These are phyloP conservation scores for Diplodia corticola DNA, from an alignment of 2,329 filamentous ascomycete species.

Conservation along the genomic window DNA sequence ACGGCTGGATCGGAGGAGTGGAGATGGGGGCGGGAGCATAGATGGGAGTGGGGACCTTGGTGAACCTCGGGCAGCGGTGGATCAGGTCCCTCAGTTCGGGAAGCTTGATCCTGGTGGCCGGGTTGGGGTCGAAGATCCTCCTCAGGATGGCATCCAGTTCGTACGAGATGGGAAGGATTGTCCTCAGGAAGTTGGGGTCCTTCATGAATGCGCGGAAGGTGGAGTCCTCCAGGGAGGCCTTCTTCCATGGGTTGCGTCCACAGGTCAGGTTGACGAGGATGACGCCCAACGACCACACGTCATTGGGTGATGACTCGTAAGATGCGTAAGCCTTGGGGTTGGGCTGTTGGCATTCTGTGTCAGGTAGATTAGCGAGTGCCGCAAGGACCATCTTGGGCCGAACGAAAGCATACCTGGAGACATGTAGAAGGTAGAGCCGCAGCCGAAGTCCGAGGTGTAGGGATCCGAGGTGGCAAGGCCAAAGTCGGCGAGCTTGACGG, in stretches of 20 bases:
- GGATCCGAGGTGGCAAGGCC: constrained; percentile 85
- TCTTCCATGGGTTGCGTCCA: constrained; percentile 98
- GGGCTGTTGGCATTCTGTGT: constrained; percentile 82
- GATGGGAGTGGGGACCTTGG: constrained; percentile 45
- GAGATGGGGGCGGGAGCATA: constrained; percentile 44
- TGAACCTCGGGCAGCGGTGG: constrained; percentile 73
- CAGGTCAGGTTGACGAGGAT: constrained; percentile 97
- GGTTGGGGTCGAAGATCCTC: constrained; percentile 84
- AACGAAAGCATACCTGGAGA: constrained; percentile 75
- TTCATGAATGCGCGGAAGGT: constrained; percentile 90
- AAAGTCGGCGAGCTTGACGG: constrained; percentile 96
- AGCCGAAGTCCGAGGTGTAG: constrained; percentile 90
- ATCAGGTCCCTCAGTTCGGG: constrained; percentile 77
- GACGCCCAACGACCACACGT: constrained; percentile 97
- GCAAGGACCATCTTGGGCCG: constrained; percentile 21
- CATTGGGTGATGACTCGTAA: constrained; percentile 92
- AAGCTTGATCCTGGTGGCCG: constrained; percentile 78
- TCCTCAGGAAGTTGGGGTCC: constrained; percentile 83
- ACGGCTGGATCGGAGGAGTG: constrained; percentile 47
- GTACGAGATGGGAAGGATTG: constrained; percentile 86
- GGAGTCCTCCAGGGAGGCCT: constrained; percentile 87
- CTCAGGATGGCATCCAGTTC: constrained; percentile 86
- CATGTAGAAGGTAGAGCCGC: constrained; percentile 99
- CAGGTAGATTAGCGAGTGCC: constrained; percentile 20
- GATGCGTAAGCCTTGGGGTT: constrained; percentile 68